Percentiles rank a stretch among this genome's conserved stretches.
phyloP scores from a whole-genome alignment of 2,329 filamentous ascomycete species.

The Monosporascus cannonballus region DNA sequence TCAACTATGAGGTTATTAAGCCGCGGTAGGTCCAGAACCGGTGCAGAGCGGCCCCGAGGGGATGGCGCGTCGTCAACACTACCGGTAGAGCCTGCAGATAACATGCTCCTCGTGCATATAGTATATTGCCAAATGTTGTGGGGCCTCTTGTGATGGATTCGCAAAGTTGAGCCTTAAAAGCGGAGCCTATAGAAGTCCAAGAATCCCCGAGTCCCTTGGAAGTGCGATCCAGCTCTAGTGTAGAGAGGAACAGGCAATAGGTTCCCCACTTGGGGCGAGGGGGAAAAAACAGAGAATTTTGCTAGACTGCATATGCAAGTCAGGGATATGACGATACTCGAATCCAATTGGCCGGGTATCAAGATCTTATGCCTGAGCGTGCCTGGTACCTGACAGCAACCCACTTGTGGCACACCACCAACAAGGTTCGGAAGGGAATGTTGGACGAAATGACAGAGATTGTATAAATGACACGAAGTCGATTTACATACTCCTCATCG shows the following conservation, averaged over 20 bases:
- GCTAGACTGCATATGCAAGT: slow-evolving; percentile 11
- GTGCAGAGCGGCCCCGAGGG: background rate
- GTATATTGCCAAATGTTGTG: background rate
- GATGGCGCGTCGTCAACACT: background rate
- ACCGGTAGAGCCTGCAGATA: background rate
- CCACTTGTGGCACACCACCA: slow-evolving; percentile 14
- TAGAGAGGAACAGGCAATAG: slow-evolving; percentile 7
- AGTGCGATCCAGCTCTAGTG: background rate
- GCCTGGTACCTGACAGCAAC: slow-evolving; percentile 20
- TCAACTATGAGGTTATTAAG: background rate
- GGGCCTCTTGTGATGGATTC: background rate
- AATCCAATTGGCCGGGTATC: slow-evolving; percentile 13
- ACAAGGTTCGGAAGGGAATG: slow-evolving; percentile 3
- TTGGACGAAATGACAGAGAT: background rate
- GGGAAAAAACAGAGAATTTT: slow-evolving; percentile 7
- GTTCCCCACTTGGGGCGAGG: slow-evolving; percentile 7
- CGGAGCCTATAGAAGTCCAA: background rate
- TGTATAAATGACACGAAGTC: background rate
- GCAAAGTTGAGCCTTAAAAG: background rate
- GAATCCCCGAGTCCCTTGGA: background rate
- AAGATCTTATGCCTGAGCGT: slow-evolving; percentile 8
- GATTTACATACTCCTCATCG: too few species aligned
- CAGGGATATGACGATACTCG: slow-evolving; percentile 3
- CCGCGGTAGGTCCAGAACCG: background rate
- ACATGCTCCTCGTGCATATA: background rate